These are phyloP conservation scores for Globisporangium iwayamae DNA, from an alignment of 352 stramenopile species.

Conservation along the genomic window DNA sequence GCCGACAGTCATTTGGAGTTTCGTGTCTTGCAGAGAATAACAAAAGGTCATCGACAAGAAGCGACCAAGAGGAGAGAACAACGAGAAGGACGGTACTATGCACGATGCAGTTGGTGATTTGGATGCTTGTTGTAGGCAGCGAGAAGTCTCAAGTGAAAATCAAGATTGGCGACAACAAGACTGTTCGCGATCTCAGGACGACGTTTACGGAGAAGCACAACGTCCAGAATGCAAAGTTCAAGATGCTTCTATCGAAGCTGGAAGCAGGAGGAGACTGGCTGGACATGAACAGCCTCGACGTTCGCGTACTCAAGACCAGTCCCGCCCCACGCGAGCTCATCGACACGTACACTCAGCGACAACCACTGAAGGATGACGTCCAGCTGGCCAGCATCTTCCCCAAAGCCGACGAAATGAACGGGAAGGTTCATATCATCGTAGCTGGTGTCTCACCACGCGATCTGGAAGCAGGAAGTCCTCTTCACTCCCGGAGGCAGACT, in stretches of 20 bases:
- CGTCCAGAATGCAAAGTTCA: not conserved
- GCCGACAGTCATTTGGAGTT: not conserved
- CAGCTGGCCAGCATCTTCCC: not conserved
- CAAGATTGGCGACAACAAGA: not conserved
- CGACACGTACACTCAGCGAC: not conserved
- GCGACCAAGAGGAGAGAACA: not conserved
- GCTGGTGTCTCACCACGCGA: too few relatives aligned
- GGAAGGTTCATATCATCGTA: too few relatives aligned
- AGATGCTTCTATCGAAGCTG: not conserved
- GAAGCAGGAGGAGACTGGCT: not conserved
- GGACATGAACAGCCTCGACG: not conserved
- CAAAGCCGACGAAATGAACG: too few relatives aligned
- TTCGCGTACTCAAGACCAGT: not conserved
- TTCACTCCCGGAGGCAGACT: too few relatives aligned
- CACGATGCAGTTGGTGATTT: not conserved
- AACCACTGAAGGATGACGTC: not conserved
- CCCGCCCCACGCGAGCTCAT: not conserved
- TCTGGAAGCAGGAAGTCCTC: too few relatives aligned
- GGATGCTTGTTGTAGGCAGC: not conserved
- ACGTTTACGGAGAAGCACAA: not conserved
- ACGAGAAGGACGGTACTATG: not conserved
- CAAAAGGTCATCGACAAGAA: not conserved
- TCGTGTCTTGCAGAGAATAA: not conserved
- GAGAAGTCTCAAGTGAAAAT: not conserved
- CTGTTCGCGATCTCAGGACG: not conserved